Base-by-base conservation (phyloP, 1,284 basidiomycete species). In the Apiotrichum laibachii region DNA sequence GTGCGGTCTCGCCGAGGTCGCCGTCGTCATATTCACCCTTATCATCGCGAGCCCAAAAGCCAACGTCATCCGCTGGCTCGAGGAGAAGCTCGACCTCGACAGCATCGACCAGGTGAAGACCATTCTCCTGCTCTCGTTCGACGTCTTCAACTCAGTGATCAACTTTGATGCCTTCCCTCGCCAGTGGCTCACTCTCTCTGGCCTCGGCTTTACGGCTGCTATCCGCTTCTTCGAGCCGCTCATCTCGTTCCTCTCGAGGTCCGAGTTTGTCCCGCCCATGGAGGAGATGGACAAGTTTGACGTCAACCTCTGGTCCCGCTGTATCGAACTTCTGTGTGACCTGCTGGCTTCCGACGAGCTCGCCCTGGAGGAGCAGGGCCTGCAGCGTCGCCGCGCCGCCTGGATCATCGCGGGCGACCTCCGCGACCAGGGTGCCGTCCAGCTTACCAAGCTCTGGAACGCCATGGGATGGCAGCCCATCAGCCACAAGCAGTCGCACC, bases 331-430 rank as follows among this genome's bases (percentile, higher is more conserved):
- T 81, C 79, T 96, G 9, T 83, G 97, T 65, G 88, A 88, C 62
- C 80, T 97, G 45, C 81, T 96, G 21, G 89, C 90, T 3, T 95
- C 91, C 10, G 88, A 92, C 53, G 91, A 95, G 66, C 83, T 98
- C 19, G 86, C 92, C 15, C 92, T 98, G 50, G 95, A 99, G 75
- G 90, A 96, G 70, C 57, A 67, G 39, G 61, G 58, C 22, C 59
- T 71, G 21, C 71, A 97, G 88, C 89, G 92, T 84, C 87, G 93
- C 53, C 86, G 94, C 54, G 90, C 93, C 1, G 91, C 96, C 16
- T 98, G 95, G 95, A 86, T 92, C 47, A 84, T 98, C 16, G 92
- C 90, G 4, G 94, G 94, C 18, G 95, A 99, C 77, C 86, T 97
- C 67, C 85, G 95, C 37, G 92, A 92, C 16, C 90, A 95, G 75